phyloP scores from a whole-genome alignment of 176 grass and related monocot genomes.

The Oropetium thomaeum region DNA sequence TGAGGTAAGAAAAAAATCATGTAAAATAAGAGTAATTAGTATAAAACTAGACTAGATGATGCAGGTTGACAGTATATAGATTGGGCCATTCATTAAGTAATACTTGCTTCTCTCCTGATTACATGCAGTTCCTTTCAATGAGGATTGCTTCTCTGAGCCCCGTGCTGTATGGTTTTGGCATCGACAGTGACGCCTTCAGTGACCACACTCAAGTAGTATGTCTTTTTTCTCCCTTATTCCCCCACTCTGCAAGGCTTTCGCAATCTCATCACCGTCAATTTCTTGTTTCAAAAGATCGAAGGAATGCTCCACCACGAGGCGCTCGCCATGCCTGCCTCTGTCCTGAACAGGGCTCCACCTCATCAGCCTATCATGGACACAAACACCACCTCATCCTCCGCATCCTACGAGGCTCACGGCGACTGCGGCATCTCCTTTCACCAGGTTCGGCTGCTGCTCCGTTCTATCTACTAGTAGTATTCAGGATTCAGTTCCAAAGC shows the following conservation, averaged over 20 bases:
- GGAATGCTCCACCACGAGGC: constrained; percentile 53
- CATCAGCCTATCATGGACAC: constrained; percentile 55
- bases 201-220: constrained; percentile 49
- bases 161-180: constrained; percentile 54
- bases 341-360: constrained; percentile 40
- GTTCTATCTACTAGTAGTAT: not conserved
- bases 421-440: constrained; percentile 38
- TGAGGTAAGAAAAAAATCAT: constrained; percentile 58
- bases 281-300: constrained; percentile 55
- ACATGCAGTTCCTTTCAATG: constrained; percentile 88
- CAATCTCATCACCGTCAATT: not conserved
- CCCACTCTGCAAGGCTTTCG: not conserved
- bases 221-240: not conserved
- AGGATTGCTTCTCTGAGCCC: constrained; percentile 80
- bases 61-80: not conserved
- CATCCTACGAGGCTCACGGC: constrained; percentile 46
- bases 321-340: constrained; percentile 33
- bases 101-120: constrained; percentile 17
- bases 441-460: constrained; percentile 40
- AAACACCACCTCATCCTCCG: constrained; percentile 27
- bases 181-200: constrained; percentile 47
- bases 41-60: not conserved
- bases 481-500: constrained; percentile 32
- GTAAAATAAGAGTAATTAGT: not conserved
- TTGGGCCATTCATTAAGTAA: not conserved